Percentiles rank a stretch among this genome's conserved stretches.
Evolutionary conservation across 495 filamentous ascomycete species (phyloP).

Genomic region (Tuber aestivum): DNA sequence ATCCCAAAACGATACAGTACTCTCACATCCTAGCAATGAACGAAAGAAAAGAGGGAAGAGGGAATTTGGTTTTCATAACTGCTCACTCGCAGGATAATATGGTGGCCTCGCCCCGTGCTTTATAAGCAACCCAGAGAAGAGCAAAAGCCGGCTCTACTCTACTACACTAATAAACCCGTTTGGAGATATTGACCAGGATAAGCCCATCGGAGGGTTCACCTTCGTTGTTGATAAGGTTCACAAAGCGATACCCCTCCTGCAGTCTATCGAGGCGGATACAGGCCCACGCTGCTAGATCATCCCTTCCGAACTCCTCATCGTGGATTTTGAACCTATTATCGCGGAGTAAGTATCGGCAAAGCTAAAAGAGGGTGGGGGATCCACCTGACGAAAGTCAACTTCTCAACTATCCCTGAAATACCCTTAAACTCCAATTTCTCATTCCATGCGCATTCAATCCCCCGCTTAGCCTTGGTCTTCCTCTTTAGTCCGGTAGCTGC

Average conservation of each 20-base stretch:
- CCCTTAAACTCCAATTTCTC: constrained; percentile 59
- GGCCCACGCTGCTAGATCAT: constrained; percentile 77
- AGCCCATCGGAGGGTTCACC: constrained; percentile 58
- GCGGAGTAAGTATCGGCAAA: constrained; percentile 11
- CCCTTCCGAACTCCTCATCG: constrained; percentile 70
- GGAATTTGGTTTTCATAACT: not conserved
- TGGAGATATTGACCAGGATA: constrained; percentile 63
- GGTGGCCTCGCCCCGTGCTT: not conserved
- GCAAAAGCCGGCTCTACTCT: not conserved
- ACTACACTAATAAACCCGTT: constrained; percentile 47
- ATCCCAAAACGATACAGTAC: not conserved
- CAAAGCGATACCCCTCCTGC: constrained; percentile 64
- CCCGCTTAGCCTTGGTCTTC: constrained; percentile 43
- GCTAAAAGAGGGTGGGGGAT: constrained; percentile 22
- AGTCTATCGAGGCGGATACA: constrained; percentile 79
- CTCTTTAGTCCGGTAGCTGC: constrained; percentile 43
- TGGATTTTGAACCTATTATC: constrained; percentile 68
- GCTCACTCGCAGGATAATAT: not conserved
- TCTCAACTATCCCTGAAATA: constrained; percentile 63
- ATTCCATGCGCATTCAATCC: constrained; percentile 45
- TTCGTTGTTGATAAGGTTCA: constrained; percentile 62
- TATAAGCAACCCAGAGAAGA: not conserved
- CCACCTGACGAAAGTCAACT: constrained; percentile 74
- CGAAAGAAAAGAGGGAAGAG: not conserved
- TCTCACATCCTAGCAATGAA: not conserved